A percentile compares a stretch with the other conserved stretches of the same genome.
Conservation (phyloP, 129 eudicot species). For the Daucus carota region DNA sequence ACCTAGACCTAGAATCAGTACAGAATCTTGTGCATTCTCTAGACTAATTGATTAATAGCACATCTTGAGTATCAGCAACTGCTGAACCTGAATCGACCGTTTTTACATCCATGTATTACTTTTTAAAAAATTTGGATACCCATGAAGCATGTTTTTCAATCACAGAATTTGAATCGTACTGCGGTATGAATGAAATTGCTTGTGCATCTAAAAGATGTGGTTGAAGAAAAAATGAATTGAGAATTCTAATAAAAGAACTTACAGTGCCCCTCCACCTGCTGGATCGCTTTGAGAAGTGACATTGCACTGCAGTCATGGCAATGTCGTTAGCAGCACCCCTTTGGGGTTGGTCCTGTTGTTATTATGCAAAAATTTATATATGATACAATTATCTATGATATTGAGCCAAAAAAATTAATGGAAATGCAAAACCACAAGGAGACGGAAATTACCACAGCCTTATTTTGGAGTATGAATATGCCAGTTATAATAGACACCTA, state of each 20-base stretch:
- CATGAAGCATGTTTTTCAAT: background rate
- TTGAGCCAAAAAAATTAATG: background rate
- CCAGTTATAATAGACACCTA: conserved; percentile 59
- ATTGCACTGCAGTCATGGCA: conserved; percentile 31
- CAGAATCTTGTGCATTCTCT: background rate
- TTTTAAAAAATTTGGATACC: no score
- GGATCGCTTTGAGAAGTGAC: conserved; percentile 57
- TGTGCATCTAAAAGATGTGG: background rate
- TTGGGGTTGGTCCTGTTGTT: conserved; percentile 64
- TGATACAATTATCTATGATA: background rate
- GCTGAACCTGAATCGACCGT: no score
- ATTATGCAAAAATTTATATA: background rate
- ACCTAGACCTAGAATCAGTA: background rate
- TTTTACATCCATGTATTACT: no score
- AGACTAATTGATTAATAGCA: no score
- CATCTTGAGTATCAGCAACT: background rate
- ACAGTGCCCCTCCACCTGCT: conserved; percentile 57
- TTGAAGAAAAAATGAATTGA: background rate
- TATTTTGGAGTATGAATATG: conserved; percentile 63
- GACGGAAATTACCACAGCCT: conserved; percentile 59
- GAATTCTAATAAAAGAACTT: conserved; percentile 16
- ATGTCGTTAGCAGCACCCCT: conserved; percentile 94
- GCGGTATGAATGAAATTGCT: background rate
- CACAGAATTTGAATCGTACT: background rate
- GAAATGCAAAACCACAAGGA: background rate